A percentile compares a stretch with the other conserved stretches of the same genome.
Conservation (phyloP, 1,284 basidiomycete species). For the Papiliotrema terrestris region DNA sequence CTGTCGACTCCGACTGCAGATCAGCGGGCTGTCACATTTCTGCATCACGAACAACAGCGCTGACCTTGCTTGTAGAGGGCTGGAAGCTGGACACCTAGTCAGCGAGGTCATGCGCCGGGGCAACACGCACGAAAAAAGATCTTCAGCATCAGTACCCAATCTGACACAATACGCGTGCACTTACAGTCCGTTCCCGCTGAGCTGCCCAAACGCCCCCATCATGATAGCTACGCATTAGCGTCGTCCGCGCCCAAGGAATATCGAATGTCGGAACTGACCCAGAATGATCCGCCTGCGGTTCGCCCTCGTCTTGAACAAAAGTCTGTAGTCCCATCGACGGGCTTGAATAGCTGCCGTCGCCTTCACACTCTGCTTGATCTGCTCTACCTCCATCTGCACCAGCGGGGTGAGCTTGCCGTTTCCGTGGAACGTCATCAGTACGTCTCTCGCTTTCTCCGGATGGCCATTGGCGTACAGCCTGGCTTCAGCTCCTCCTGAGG, state of each 20-base stretch:
- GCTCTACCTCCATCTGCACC: conserved; percentile 17
- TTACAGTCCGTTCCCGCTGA: conserved; percentile 15
- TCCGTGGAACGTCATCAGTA: conserved; percentile 20
- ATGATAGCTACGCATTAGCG: conserved; percentile 13
- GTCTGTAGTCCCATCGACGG: conserved; percentile 12
- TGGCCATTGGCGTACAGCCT: conserved; percentile 24
- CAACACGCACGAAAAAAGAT: conserved; percentile 4
- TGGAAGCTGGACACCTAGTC: conserved; percentile 6
- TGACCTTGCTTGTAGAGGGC: conserved; percentile 18
- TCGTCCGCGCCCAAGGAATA: neutral
- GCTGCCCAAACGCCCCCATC: conserved; percentile 18
- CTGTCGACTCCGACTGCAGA: conserved; percentile 18
- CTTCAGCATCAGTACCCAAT: neutral
- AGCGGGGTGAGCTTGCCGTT: conserved; percentile 15
- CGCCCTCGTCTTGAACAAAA: conserved; percentile 10
- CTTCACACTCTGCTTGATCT: conserved; percentile 10
- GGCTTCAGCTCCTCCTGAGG: neutral
- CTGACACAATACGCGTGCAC: neutral
- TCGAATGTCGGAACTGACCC: neutral
- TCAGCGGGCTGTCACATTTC: neutral
- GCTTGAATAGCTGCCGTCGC: neutral
- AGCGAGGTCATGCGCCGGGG: neutral
- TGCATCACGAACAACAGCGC: neutral
- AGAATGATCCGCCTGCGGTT: conserved; percentile 15
- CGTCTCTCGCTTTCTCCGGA: conserved; percentile 11